A percentile compares a stretch with the other conserved stretches of the same genome.
Evolutionary conservation across 495 filamentous ascomycete genomes (phyloP).

Genomic region (Glarea lozoyensis): DNA sequence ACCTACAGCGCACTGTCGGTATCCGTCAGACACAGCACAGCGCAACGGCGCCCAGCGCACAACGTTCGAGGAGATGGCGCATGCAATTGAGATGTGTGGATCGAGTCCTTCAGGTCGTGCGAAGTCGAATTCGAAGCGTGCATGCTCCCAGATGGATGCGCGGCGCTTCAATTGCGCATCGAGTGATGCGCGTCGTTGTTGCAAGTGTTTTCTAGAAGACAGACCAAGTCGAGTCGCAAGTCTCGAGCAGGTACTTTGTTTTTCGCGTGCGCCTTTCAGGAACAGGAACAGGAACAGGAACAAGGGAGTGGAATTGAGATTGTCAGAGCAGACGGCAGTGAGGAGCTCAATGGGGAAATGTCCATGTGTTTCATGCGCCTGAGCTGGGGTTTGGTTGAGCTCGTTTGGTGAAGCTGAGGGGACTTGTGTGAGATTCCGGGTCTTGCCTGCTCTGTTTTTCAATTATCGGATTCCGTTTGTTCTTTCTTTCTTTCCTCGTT

Average conservation of each 20-base stretch:
- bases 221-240: not conserved
- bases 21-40: not conserved
- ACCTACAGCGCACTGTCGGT: not conserved
- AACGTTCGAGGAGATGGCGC: not conserved
- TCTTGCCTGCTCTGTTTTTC: too few relatives aligned
- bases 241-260: not conserved
- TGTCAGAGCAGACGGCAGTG: too few relatives aligned
- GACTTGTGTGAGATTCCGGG: too few relatives aligned
- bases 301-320: not conserved
- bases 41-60: not conserved
- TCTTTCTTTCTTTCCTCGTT: too few relatives aligned
- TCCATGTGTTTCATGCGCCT: too few relatives aligned
- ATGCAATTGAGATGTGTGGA: not conserved
- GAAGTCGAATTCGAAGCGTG: not conserved
- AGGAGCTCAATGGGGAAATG: too few relatives aligned
- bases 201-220: slow-evolving; percentile 5
- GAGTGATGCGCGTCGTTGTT: too few relatives aligned
- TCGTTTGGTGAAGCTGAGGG: too few relatives aligned
- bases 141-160: not conserved
- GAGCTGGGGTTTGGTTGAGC: too few relatives aligned
- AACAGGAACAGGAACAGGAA: not conserved
- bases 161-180: not conserved
- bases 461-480: too few relatives aligned
- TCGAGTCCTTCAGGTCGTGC: not conserved
- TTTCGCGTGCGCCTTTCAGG: not conserved